A percentile compares a stretch with the other conserved stretches of the same genome.
phyloP scores from a whole-genome alignment of 192 early-diverging fungal species.

The Umbelopsis sp. region DNA sequence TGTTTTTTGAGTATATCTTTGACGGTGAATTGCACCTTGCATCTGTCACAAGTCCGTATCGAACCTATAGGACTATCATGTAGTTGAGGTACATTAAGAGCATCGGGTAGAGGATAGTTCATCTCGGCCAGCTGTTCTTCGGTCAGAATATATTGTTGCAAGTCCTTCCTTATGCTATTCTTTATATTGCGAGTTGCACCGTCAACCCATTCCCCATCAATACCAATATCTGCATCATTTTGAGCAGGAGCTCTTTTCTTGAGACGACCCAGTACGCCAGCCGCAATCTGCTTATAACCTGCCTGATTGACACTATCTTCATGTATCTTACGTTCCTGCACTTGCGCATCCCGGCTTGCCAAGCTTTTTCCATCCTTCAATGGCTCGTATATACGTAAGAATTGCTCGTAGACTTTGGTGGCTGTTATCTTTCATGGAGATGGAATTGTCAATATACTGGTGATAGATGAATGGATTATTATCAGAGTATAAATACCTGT shows the following conservation, averaged over 20 bases:
- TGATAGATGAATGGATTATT: not conserved
- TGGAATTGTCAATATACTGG: no score
- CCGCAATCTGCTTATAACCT: conserved; percentile 51
- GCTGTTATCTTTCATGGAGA: conserved; percentile 27
- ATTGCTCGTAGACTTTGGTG: conserved; percentile 53
- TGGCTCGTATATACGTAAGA: conserved; percentile 58
- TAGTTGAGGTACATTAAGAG: not conserved
- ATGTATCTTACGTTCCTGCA: conserved; percentile 48
- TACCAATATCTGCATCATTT: conserved; percentile 54
- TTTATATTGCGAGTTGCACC: not conserved
- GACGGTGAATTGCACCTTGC: conserved; percentile 47
- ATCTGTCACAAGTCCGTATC: conserved; percentile 50
- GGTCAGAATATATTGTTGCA: conserved; percentile 29
- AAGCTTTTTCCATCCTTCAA: conserved; percentile 34
- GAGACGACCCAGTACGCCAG: conserved; percentile 50
- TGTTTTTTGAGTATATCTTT: conserved; percentile 38
- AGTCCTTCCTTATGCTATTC: not conserved
- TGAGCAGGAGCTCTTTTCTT: conserved; percentile 57
- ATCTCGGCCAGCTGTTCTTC: conserved; percentile 35
- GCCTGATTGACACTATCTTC: conserved; percentile 42
- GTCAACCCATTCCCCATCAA: conserved; percentile 62
- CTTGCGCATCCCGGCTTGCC: conserved; percentile 56
- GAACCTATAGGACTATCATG: conserved; percentile 11
- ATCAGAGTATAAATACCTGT: conserved; percentile 26
- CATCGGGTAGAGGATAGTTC: conserved; percentile 45